Conservation (phyloP, 2,329 filamentous ascomycete species). For the Davidsoniella neocaledoniae region DNA sequence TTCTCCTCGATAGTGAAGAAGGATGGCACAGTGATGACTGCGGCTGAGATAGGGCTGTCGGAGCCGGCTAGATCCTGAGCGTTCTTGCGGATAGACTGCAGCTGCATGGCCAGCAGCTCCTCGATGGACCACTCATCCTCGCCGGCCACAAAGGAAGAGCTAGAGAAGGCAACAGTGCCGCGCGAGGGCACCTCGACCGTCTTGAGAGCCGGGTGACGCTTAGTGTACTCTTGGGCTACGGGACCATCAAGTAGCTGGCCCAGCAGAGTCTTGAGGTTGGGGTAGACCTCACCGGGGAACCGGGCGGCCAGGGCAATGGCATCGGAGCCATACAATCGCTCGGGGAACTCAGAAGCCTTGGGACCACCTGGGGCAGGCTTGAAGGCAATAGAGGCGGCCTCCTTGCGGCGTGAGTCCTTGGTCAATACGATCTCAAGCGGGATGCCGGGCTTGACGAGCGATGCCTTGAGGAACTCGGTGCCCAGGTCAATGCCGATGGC, state of each 20-base stretch:
- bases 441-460: constrained; percentile 88
- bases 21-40: constrained; percentile 74
- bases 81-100: constrained; percentile 80
- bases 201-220: constrained; percentile 62
- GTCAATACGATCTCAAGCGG: constrained; percentile 95
- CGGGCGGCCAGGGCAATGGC: constrained; percentile 72
- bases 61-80: constrained; percentile 70
- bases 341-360: constrained; percentile 57
- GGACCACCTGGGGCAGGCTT: constrained; percentile 60
- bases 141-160: constrained; percentile 43
- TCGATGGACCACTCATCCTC: constrained; percentile 65
- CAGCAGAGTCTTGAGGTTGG: constrained; percentile 82
- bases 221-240: constrained; percentile 51
- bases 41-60: constrained; percentile 56
- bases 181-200: constrained; percentile 31
- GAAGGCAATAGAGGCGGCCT: constrained; percentile 79
- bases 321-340: constrained; percentile 82
- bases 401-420: constrained; percentile 95
- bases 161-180: constrained; percentile 68
- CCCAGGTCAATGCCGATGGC: constrained; percentile 88
- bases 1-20: constrained; percentile 88
- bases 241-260: constrained; percentile 49
- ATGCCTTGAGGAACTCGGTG: constrained; percentile 92
- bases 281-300: constrained; percentile 86
- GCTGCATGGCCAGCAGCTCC: constrained; percentile 88